Base-by-base conservation (phyloP, 306 rosid species). In the Cicer chorassanicum region DNA sequence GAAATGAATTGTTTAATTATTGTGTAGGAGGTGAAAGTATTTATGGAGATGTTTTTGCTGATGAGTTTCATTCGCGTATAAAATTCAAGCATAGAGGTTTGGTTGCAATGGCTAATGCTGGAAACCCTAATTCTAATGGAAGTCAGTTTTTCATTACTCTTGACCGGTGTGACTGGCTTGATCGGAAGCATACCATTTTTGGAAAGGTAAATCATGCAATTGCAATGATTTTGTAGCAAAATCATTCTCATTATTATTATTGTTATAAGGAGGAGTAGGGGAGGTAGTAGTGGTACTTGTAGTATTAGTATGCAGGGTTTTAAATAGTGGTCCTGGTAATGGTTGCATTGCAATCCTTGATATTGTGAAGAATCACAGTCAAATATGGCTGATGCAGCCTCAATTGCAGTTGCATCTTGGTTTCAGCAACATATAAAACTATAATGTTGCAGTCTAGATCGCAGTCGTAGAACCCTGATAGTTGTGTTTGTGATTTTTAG, bases 11-110 rank as follows among this genome's bases (percentile, higher is more conserved):
- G 7, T 34, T 51, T 68, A 15, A 15, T 74, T 41, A 29, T 68
- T 67, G 8, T 65, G 70, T 84, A 93, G 96, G 97, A 10, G 99
- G 98, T 16, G 96, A 90, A 55, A 90, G 96, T 74, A 87, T 94
- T 50, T 94, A 90, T 78, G 96, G 97, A 43, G 87, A 83, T 68
- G 86, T 78, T 46, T 94, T 90, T 73, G 77, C 84, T 11, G 97
- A 94, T 50, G 99, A 94, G 89, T 90, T 90, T 72, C 98, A 90
- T 68, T 92, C 99, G 8, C 93, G 97, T 54, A 54, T 92, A 56
- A 88, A 93, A 82, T 94, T 94, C 78, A 94, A 94, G 86, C 97
- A 94, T 60, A 82, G 96, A 56, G 98, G 97, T 48, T 73, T 90
- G 68, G 96, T 91, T 41, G 97, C 98, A 15, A 89, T 93, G 90